Evolutionary conservation across 1,139 yeast species (phyloP), one percentile per base, ranked within the genome.

Genomic region (Meyerozyma athensensis): DNA sequence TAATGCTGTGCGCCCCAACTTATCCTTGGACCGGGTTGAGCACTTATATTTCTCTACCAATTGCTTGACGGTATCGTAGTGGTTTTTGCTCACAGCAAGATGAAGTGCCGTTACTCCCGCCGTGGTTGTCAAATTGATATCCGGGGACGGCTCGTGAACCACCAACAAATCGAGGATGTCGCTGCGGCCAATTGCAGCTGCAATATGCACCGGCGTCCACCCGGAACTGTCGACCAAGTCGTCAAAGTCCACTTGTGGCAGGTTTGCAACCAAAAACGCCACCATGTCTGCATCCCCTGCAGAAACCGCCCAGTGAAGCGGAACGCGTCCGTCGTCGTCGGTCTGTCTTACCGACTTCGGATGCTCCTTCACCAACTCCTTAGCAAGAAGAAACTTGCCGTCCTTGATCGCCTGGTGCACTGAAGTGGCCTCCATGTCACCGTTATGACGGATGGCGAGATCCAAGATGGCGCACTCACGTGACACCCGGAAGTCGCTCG

Each of bases 281-380:
- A 79, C 81, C 19, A 84, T 65, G 22, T 75, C 79, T 8, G 59
- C 50, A 43, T 81, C 72, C 39, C 79, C 76, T 48, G 71, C 69
- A 1, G 95, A 79, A 26, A 82, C 77, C 1, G 97, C 96, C 97
- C 97, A 90, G 54, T 86, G 95, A 36, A 90, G 63, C 4, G 96
- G 85, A 2, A 86, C 81, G 44, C 97, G 72, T 3, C 81, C 84
- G 53, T 89, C 97, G 5, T 69, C 74, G 54, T 90, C 97, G 44
- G 61, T 64, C 13, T 51, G 38, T 4, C 70, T 47, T 3, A 74
- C 72, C 9, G 65, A 48, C 19, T 64, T 59, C 6, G 87, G 82
- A 35, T 72, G 58, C 26, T 69, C 67, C 4, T 63, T 54, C 7
- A 83, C 54, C 6, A 81, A 52, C 4, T 68, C 65, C 40, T 67